A percentile compares a stretch with the other conserved stretches of the same genome.
These are phyloP conservation scores for Talaromyces thailandensis DNA, from an alignment of 495 filamentous ascomycete genomes.

Conservation along the genomic window DNA sequence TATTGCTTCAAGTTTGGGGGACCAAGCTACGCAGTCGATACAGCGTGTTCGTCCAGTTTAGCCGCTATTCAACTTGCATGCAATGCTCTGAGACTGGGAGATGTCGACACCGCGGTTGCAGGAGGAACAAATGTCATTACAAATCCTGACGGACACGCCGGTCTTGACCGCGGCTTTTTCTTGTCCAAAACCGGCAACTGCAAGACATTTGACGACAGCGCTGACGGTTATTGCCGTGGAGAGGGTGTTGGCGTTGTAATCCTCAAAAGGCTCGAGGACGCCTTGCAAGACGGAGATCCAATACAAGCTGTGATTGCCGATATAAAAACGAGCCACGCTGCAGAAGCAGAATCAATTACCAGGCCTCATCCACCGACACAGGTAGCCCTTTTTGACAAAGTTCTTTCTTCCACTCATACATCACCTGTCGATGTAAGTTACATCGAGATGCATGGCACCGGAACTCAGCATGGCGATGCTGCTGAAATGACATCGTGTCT, in stretches of 20 bases:
- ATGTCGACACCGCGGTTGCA: slow-evolving; percentile 76
- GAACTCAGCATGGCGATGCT: neutral
- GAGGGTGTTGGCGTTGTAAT: slow-evolving; percentile 64
- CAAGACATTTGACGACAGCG: slow-evolving; percentile 67
- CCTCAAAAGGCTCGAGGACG: slow-evolving; percentile 70
- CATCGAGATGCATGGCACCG: slow-evolving; percentile 30
- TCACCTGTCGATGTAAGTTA: slow-evolving; percentile 67
- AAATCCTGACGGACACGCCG: slow-evolving; percentile 76
- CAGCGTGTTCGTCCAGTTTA: slow-evolving; percentile 79
- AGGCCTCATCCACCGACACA: too few relatives aligned
- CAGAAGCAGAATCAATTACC: slow-evolving; percentile 69
- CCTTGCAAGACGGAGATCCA: too few relatives aligned
- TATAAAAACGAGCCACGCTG: slow-evolving; percentile 68
- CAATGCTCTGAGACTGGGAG: slow-evolving; percentile 68
- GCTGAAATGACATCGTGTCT: slow-evolving; percentile 48
- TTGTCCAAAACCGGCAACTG: slow-evolving; percentile 73
- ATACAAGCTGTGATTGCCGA: too few relatives aligned
- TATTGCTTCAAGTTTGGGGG: slow-evolving; percentile 83
- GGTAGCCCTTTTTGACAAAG: too few relatives aligned
- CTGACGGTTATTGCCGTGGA: slow-evolving; percentile 71
- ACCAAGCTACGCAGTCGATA: slow-evolving; percentile 78
- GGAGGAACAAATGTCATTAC: slow-evolving; percentile 76
- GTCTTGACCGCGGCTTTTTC: slow-evolving; percentile 76
- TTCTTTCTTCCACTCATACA: too few relatives aligned
- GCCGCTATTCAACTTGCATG: slow-evolving; percentile 83